A percentile compares a stretch with the other conserved stretches of the same genome.
phyloP scores from a whole-genome alignment of 2,329 filamentous ascomycete species.

The Monosporascus ibericus region DNA sequence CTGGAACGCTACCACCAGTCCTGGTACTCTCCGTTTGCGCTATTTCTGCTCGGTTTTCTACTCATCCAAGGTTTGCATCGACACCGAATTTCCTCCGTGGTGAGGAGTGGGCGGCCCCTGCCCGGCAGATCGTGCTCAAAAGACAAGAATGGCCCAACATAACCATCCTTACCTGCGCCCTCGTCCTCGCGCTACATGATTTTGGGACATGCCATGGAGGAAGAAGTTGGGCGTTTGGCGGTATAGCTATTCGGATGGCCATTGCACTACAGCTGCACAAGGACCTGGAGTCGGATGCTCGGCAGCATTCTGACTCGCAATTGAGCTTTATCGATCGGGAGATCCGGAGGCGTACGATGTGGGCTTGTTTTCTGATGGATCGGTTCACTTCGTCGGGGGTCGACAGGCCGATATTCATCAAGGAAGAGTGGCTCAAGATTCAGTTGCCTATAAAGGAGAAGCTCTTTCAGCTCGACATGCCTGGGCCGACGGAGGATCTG shows the following conservation, averaged over 20 bases:
- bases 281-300: constrained; percentile 75
- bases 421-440: constrained; percentile 82
- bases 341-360: constrained; percentile 91
- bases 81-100: constrained; percentile 80
- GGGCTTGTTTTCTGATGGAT: constrained; percentile 97
- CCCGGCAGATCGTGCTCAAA: constrained; percentile 79
- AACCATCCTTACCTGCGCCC: constrained; percentile 84
- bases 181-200: constrained; percentile 86
- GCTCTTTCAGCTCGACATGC: constrained; percentile 85
- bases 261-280: constrained; percentile 91
- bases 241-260: constrained; percentile 93
- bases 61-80: constrained; percentile 71
- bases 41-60: constrained; percentile 90
- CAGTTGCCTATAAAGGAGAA: constrained; percentile 87
- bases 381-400: constrained; percentile 95
- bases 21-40: constrained; percentile 91
- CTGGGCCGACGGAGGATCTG: constrained; percentile 78
- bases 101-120: constrained; percentile 82
- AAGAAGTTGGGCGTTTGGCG: constrained; percentile 90
- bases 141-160: constrained; percentile 95
- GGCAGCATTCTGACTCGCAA: constrained; percentile 55
- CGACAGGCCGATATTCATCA: constrained; percentile 84
- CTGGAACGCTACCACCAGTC: constrained; percentile 78
- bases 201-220: constrained; percentile 97
- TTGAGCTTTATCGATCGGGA: constrained; percentile 90